Percentiles rank a stretch among this genome's conserved stretches.
Conservation (phyloP, 2,329 filamentous ascomycete species). For the Fusarium liriodendri region DNA sequence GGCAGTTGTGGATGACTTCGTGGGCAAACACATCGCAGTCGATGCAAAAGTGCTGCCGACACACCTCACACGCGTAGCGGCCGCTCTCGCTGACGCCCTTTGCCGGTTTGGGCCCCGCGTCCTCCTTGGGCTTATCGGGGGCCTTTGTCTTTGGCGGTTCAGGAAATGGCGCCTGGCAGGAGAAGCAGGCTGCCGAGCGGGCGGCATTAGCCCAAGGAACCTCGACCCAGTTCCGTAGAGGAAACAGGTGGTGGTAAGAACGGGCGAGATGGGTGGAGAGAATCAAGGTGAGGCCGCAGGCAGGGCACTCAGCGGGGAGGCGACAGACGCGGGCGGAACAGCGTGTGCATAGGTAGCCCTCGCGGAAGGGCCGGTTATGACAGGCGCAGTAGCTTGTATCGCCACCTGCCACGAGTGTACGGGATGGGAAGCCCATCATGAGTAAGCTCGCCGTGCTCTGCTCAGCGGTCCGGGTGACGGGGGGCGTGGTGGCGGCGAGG, state of each 20-base stretch:
- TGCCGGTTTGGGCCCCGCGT: conserved; percentile 38
- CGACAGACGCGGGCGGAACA: conserved; percentile 91
- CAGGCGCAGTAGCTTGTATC: conserved; percentile 87
- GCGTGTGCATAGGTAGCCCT: conserved; percentile 91
- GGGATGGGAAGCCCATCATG: conserved; percentile 98
- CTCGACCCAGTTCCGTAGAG: conserved; percentile 88
- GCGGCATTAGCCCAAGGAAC: conserved; percentile 83
- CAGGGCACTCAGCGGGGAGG: conserved; percentile 89
- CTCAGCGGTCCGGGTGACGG: conserved; percentile 76
- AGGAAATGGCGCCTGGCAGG: conserved; percentile 82
- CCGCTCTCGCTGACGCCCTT: conserved; percentile 86
- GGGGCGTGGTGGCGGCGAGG: conserved; percentile 88
- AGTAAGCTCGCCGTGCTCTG: conserved; percentile 75
- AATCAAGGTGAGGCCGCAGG: conserved; percentile 91
- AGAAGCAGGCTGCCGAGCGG: conserved; percentile 75
- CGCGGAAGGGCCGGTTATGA: conserved; percentile 82
- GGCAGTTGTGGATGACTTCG: conserved; percentile 94
- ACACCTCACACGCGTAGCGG: conserved; percentile 90
- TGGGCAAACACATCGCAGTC: conserved; percentile 97
- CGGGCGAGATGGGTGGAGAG: conserved; percentile 91
- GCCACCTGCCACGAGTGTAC: conserved; percentile 75
- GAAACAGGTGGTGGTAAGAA: conserved; percentile 95
- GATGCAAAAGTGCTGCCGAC: conserved; percentile 92
- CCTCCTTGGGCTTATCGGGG: conserved; percentile 39
- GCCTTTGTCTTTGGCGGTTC: conserved; percentile 46